Conservation (phyloP, 805 yeast genomes). For the Myxozyma kluyveri region DNA sequence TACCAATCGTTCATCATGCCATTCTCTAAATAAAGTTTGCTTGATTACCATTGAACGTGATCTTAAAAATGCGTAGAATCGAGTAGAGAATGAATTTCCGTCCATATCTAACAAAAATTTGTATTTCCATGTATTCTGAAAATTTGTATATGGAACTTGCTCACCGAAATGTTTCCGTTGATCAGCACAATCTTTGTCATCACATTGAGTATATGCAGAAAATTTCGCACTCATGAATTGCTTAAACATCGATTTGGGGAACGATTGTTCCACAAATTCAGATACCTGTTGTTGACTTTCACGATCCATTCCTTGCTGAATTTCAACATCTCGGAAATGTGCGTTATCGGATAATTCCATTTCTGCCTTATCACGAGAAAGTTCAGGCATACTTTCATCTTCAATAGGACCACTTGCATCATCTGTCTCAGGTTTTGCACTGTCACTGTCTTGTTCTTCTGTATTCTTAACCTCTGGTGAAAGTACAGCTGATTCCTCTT, state of each 20-base stretch:
- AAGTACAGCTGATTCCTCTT: not conserved
- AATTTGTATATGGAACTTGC: slow-evolving; percentile 8
- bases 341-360: slow-evolving; percentile 4
- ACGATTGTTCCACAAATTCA: slow-evolving; percentile 14
- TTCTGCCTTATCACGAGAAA: slow-evolving; percentile 3
- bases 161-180: slow-evolving; percentile 16
- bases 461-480: not conserved
- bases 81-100: slow-evolving; percentile 30
- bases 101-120: slow-evolving; percentile 31
- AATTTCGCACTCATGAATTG: slow-evolving; percentile 13
- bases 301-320: slow-evolving; percentile 10
- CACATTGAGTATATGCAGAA: slow-evolving; percentile 21
- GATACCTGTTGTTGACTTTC: slow-evolving; percentile 13
- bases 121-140: slow-evolving; percentile 24
- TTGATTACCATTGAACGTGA: slow-evolving; percentile 29
- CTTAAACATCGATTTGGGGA: slow-evolving; percentile 8
- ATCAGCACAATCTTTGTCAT: slow-evolving; percentile 20
- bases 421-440: not conserved
- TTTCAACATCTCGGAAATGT: slow-evolving; percentile 9
- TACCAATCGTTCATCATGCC: slow-evolving; percentile 31
- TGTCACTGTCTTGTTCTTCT: not conserved
- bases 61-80: slow-evolving; percentile 27
- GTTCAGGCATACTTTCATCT: slow-evolving; percentile 13
- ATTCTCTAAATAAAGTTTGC: slow-evolving; percentile 30
- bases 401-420: not conserved